phyloP scores from a whole-genome alignment of 2,329 filamentous ascomycete genomes.

The Arthrobotrys sphaeroides region DNA sequence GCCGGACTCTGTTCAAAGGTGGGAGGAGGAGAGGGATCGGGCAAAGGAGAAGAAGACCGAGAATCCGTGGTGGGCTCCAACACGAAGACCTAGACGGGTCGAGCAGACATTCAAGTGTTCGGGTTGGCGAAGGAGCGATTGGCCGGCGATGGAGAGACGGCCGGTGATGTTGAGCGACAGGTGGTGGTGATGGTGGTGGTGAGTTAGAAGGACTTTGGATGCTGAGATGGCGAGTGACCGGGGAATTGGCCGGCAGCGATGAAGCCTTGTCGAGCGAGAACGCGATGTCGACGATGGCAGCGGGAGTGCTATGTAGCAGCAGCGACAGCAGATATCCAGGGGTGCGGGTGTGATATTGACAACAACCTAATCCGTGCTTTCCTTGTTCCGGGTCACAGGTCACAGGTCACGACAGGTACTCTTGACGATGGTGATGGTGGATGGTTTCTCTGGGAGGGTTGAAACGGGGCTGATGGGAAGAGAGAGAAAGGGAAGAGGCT shows the following conservation, averaged over 20 bases:
- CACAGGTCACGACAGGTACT: too few species aligned
- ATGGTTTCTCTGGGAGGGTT: neutral
- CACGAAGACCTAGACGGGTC: conserved; percentile 34
- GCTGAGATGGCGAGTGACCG: too few species aligned
- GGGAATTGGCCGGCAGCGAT: neutral
- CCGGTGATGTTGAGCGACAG: neutral
- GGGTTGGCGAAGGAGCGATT: conserved; percentile 6
- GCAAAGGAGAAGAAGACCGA: conserved; percentile 49
- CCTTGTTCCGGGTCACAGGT: too few species aligned
- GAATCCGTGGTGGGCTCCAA: conserved; percentile 53
- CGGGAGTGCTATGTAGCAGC: neutral
- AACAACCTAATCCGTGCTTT: neutral
- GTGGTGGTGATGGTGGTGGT: neutral
- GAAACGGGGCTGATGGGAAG: conserved; percentile 5
- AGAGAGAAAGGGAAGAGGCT: conserved; percentile 9
- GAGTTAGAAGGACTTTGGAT: neutral
- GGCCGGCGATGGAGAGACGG: neutral
- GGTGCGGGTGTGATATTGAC: neutral
- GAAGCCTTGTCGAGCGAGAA: neutral
- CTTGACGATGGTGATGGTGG: neutral
- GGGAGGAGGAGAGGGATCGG: conserved; percentile 28
- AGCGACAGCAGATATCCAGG: neutral
- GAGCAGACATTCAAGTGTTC: conserved; percentile 49
- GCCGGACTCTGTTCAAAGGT: conserved; percentile 45
- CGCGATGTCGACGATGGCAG: conserved; percentile 14